Percentiles rank a stretch among this genome's conserved stretches.
Conservation (phyloP, 2,329 filamentous ascomycete genomes). For the Mycosphaerella arachidis region DNA sequence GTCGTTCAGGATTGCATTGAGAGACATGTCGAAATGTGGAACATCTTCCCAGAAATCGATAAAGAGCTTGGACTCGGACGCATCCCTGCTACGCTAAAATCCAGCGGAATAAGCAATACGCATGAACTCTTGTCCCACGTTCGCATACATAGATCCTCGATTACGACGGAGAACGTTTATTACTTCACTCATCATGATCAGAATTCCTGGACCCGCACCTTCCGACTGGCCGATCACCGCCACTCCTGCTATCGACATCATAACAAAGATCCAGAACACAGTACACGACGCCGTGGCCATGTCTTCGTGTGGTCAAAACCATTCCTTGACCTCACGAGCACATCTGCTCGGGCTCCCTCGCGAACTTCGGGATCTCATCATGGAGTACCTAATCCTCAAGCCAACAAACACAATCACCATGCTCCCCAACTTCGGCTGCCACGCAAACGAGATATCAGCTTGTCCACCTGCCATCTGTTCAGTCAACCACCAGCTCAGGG, state of each 20-base stretch:
- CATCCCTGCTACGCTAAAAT: not conserved
- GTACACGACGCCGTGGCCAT: not conserved
- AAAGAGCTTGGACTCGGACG: not conserved
- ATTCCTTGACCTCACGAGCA: not conserved
- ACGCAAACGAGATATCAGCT: conserved; percentile 17
- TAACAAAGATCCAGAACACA: not conserved
- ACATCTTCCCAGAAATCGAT: not conserved
- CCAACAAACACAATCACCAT: conserved; percentile 23
- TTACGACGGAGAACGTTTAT: too few species aligned
- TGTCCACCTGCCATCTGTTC: conserved; percentile 18
- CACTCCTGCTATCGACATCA: conserved; percentile 1
- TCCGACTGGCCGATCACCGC: not conserved
- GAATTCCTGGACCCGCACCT: not conserved
- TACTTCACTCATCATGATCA: not conserved
- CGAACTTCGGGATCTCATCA: conserved; percentile 26
- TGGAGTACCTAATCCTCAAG: conserved; percentile 18
- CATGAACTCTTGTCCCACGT: not conserved
- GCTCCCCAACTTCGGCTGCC: conserved; percentile 17
- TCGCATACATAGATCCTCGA: not conserved
- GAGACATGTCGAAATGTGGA: not conserved
- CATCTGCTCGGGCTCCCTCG: conserved; percentile 23
- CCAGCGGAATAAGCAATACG: not conserved
- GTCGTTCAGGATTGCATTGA: not conserved
- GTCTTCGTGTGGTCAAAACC: not conserved
- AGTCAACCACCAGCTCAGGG: conserved; percentile 21